Evolutionary conservation across 2,329 filamentous ascomycete species (phyloP).

Genomic region (Myriosclerotinia curreyana): DNA sequence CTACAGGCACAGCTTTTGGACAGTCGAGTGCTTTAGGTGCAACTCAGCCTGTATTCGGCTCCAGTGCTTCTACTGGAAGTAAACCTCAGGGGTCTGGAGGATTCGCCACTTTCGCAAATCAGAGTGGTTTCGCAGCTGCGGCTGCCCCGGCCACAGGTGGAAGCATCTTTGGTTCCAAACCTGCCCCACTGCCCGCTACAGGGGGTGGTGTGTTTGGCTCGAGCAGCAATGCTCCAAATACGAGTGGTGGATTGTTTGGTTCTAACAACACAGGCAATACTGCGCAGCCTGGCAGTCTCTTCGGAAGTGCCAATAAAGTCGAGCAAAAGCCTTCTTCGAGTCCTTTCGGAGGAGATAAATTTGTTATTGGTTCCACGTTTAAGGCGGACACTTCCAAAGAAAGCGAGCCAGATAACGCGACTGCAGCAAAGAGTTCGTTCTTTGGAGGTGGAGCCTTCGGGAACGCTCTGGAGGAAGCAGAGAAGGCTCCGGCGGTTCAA

Average conservation of each 20-base stretch:
- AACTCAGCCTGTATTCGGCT: slow-evolving; percentile 41
- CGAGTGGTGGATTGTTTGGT: slow-evolving; percentile 38
- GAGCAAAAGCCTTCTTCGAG: slow-evolving; percentile 31
- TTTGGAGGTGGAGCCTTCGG: slow-evolving; percentile 60
- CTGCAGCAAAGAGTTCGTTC: slow-evolving; percentile 48
- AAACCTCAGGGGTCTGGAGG: slow-evolving; percentile 44
- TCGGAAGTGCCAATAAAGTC: slow-evolving; percentile 43
- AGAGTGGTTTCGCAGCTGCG: slow-evolving; percentile 51
- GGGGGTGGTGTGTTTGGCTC: slow-evolving; percentile 16
- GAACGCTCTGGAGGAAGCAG: slow-evolving; percentile 52
- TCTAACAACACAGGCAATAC: slow-evolving; percentile 27
- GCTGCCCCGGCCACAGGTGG: slow-evolving; percentile 37
- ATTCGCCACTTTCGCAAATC: slow-evolving; percentile 54
- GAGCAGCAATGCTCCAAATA: slow-evolving; percentile 30
- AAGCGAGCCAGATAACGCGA: slow-evolving; percentile 51
- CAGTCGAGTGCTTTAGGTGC: slow-evolving; percentile 50
- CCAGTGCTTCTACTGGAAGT: slow-evolving; percentile 34
- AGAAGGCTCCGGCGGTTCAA: slow-evolving; percentile 36
- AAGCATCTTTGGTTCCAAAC: slow-evolving; percentile 37
- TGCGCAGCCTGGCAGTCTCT: slow-evolving; percentile 22
- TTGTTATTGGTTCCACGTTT: slow-evolving; percentile 39
- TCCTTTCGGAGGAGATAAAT: slow-evolving; percentile 29
- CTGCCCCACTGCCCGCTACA: slow-evolving; percentile 24
- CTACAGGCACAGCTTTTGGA: slow-evolving; percentile 48
- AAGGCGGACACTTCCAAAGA: slow-evolving; percentile 53